A percentile compares a stretch with the other conserved stretches of the same genome.
phyloP scores from a whole-genome alignment of 108 stramenopile species.

The Skeletonema potamos region DNA sequence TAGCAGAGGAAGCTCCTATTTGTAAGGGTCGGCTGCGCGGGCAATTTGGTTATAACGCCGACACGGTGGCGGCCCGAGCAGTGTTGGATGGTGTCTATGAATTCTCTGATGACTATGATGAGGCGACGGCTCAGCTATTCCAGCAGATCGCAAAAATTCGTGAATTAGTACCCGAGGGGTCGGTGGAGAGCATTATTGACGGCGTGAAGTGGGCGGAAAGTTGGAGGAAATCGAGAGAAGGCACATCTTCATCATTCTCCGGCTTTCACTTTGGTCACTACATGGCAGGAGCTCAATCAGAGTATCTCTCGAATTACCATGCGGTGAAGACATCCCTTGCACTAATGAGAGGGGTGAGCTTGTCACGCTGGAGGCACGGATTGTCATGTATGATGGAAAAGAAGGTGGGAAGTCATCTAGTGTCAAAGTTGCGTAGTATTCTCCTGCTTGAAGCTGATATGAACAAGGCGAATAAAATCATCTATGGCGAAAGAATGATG shows the following conservation, averaged over 20 bases:
- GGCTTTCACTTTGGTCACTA: no score
- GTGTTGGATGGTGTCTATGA: neutral
- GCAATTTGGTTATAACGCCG: neutral
- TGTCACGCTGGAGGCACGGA: no score
- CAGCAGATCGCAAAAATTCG: neutral
- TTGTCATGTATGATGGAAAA: no score
- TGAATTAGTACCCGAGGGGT: no score
- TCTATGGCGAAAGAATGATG: constrained; percentile 19
- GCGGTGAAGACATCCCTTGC: no score
- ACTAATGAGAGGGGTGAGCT: no score
- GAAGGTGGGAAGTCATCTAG: neutral
- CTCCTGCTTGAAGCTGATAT: constrained; percentile 18
- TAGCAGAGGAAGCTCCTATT: constrained; percentile 10
- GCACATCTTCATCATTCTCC: no score
- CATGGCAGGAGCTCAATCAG: no score
- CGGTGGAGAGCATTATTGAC: no score
- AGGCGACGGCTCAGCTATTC: constrained; percentile 3
- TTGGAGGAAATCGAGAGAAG: no score
- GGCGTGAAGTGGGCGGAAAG: no score
- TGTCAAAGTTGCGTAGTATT: constrained; percentile 5
- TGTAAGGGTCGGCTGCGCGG: neutral
- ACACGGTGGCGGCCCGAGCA: neutral
- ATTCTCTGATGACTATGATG: neutral
- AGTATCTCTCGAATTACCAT: no score
- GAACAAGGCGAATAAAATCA: constrained; percentile 10